Evolutionary conservation across 192 early-diverging fungal genomes (phyloP).

Genomic region (Podila minutissima): DNA sequence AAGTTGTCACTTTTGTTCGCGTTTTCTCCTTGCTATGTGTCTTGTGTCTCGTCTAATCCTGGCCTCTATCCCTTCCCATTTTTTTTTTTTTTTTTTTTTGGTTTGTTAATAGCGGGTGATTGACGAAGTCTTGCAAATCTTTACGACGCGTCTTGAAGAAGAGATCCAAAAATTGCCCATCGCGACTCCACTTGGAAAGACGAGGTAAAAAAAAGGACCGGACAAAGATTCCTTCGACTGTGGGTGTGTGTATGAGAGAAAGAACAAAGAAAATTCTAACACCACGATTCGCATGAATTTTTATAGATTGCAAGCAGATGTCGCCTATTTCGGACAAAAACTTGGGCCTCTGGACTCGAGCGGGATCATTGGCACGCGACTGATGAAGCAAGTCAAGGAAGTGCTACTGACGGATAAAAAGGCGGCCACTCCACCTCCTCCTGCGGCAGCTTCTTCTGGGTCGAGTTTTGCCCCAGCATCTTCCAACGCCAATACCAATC

Average conservation of each 20-base stretch:
- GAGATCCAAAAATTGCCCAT: slow-evolving; percentile 65
- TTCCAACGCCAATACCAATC: background rate
- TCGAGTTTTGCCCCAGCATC: background rate
- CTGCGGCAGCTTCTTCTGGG: background rate
- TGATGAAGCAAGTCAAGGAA: slow-evolving; percentile 50
- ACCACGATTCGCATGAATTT: background rate
- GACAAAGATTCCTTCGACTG: background rate
- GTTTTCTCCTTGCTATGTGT: too few relatives aligned
- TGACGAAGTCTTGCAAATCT: slow-evolving; percentile 80
- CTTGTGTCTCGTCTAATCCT: background rate
- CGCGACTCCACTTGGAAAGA: slow-evolving; percentile 70
- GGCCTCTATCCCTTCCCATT: background rate
- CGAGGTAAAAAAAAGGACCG: slow-evolving; percentile 51
- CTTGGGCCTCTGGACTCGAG: slow-evolving; percentile 37
- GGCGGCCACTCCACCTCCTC: background rate
- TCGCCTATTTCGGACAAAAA: slow-evolving; percentile 40
- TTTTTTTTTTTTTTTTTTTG: slow-evolving; percentile 8
- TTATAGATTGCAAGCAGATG: slow-evolving; percentile 37
- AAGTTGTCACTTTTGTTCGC: background rate
- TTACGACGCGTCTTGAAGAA: slow-evolving; percentile 79
- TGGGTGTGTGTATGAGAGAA: background rate
- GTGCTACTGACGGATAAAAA: slow-evolving; percentile 29
- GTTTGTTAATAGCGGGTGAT: slow-evolving; percentile 67
- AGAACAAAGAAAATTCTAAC: background rate
- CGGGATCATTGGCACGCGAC: slow-evolving; percentile 30